Conservation (phyloP, 805 yeast genomes). For the Sugiyamaella marilandica region DNA sequence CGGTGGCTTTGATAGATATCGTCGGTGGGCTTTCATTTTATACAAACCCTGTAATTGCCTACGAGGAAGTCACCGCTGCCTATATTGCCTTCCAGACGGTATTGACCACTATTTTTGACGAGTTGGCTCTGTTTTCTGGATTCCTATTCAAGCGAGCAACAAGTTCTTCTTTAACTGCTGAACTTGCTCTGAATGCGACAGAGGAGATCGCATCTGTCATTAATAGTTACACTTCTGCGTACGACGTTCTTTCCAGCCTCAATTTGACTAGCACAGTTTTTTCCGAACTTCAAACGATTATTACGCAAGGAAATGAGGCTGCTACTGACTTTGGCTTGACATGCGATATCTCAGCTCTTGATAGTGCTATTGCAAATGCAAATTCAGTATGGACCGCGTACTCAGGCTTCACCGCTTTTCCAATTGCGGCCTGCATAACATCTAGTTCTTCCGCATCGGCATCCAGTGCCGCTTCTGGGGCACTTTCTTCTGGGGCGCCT, state of each 20-base stretch:
- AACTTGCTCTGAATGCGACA: not conserved
- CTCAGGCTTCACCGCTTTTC: not conserved
- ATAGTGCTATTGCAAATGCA: not conserved
- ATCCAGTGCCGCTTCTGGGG: too few species aligned
- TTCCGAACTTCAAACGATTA: conserved; percentile 1
- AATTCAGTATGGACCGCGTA: not conserved
- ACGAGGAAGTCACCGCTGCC: too few species aligned
- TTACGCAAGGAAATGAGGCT: not conserved
- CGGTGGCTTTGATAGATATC: too few species aligned
- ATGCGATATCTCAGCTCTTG: conserved; percentile 1
- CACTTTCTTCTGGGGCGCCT: too few species aligned
- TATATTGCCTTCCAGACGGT: too few species aligned
- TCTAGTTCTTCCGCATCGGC: too few species aligned
- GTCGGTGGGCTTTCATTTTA: too few species aligned
- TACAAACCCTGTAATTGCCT: too few species aligned
- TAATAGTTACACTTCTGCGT: not conserved
- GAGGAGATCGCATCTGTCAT: not conserved
- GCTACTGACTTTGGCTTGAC: not conserved
- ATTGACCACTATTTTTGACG: too few species aligned
- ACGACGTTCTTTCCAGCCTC: not conserved
- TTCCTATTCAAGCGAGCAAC: too few species aligned
- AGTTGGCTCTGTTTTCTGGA: too few species aligned
- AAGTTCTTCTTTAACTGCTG: not conserved
- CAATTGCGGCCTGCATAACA: not conserved
- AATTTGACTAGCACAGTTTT: not conserved